Base-by-base conservation (phyloP, 306 rosid species). In the Glycine soja region DNA sequence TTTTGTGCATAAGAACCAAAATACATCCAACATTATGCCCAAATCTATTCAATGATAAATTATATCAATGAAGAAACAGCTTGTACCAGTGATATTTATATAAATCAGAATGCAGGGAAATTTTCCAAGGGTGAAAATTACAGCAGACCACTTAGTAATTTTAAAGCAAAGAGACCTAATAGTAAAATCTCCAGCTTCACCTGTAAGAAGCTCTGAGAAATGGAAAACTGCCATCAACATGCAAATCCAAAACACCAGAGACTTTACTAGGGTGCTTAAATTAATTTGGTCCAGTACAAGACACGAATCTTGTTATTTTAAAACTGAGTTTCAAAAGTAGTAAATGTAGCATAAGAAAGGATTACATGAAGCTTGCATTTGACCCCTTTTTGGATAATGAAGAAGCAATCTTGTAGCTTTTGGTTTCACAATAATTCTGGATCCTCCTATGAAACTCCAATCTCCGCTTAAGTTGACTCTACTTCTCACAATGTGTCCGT, bases 401-500 rank as follows among this genome's bases (percentile, higher is more conserved):
- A 79, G 80, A 84, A 79, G 74, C 73, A 78, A 54, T 84, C 66
- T 81, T 67, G 83, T 85, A 84, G 80, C 78, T 75, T 90, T 88
- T 42, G 98, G 94, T 79, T 83, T 87, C 40, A 71, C 8, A 62
- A 62, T 15, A 83, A 93, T 57, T 77, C 70, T 91, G 80, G 94
- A 90, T 75, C 99, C 99, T 84, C 92, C 88, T 45, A 79, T 63
- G 90, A 93, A 95, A 88, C 94, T 90, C 99, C 98, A 91, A 81
- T 88, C 85, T 64, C 84, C 75, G 0, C 30, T 70, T 58, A 57
- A 67, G 80, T 76, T 66, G 79, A 75, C 76, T 68, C 86, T 76
- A 48, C 62, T 59, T 47, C 77, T 63, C 54, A 72, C 54, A 78
- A 63, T 71, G 75, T 5, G 77, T 62, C n/a, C 79, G 74, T 83